Conservation (phyloP, 2,329 filamentous ascomycete species). For the Pseudocercospora eumusae region DNA sequence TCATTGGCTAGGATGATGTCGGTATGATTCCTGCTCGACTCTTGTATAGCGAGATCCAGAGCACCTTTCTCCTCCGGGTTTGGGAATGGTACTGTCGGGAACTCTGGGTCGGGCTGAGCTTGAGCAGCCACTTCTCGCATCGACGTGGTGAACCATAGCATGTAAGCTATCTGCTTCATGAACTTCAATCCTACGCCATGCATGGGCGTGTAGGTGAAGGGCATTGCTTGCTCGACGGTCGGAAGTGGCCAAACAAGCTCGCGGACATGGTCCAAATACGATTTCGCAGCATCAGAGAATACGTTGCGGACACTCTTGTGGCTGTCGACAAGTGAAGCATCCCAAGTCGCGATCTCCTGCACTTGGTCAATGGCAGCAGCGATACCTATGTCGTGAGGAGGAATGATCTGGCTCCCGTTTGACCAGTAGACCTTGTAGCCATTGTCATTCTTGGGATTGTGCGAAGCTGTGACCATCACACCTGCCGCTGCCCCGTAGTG, state of each 20-base stretch:
- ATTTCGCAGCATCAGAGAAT: conserved; percentile 45
- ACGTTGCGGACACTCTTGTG: conserved; percentile 47
- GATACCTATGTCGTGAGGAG: conserved; percentile 62
- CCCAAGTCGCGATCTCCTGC: conserved; percentile 54
- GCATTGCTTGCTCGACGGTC: conserved; percentile 25
- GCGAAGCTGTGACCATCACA: conserved; percentile 67
- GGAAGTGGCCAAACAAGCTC: conserved; percentile 33
- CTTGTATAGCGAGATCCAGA: conserved; percentile 59
- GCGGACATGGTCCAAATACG: conserved; percentile 45
- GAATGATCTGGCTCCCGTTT: conserved; percentile 67
- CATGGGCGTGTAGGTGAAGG: conserved; percentile 60
- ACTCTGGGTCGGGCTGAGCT: conserved; percentile 62
- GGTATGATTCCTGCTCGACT: conserved; percentile 53
- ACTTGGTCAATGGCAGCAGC: conserved; percentile 59
- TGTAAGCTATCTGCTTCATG: conserved; percentile 48
- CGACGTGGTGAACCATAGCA: conserved; percentile 31
- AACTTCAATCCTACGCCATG: conserved; percentile 56
- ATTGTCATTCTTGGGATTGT: conserved; percentile 65
- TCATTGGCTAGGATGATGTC: conserved; percentile 63
- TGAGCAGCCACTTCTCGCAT: conserved; percentile 55
- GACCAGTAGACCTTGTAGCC: conserved; percentile 69
- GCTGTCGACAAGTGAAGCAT: conserved; percentile 47
- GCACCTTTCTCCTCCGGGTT: conserved; percentile 67
- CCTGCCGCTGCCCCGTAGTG: conserved; percentile 58
- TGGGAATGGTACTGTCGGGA: conserved; percentile 64